A percentile compares a stretch with the other conserved stretches of the same genome.
These are phyloP conservation scores for Mortierella antarctica DNA, from an alignment of 192 early-diverging fungal species.

Conservation along the genomic window DNA sequence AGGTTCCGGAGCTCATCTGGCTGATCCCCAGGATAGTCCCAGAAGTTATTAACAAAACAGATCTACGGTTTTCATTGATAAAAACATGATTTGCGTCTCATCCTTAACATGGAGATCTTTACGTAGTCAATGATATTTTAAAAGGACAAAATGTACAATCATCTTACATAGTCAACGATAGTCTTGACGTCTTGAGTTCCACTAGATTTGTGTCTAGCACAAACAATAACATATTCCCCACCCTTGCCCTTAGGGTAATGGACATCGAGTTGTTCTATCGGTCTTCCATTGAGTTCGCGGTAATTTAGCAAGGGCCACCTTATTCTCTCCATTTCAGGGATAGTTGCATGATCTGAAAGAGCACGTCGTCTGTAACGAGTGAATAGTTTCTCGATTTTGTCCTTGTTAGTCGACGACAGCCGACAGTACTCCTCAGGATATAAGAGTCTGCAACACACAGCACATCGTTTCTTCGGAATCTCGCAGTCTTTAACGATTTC, in stretches of 20 bases:
- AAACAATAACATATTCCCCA: conserved; percentile 12
- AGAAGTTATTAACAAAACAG: conserved; percentile 11
- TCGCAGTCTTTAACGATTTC: conserved; percentile 11
- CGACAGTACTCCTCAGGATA: conserved; percentile 9
- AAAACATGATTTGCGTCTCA: background rate
- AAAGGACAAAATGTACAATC: too few species aligned
- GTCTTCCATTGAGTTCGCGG: conserved; percentile 9
- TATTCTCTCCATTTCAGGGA: background rate
- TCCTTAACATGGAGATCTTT: background rate
- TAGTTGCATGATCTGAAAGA: background rate
- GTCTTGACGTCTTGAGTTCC: conserved; percentile 3
- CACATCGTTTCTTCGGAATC: conserved; percentile 6
- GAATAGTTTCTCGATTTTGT: conserved; percentile 6
- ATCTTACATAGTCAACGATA: conserved; percentile 10
- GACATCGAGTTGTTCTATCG: conserved; percentile 1
- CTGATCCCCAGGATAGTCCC: conserved; percentile 15
- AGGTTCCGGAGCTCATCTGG: conserved; percentile 15
- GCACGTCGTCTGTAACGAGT: background rate
- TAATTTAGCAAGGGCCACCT: conserved; percentile 24
- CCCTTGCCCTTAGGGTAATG: conserved; percentile 4
- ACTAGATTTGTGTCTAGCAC: conserved; percentile 21
- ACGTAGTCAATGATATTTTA: background rate
- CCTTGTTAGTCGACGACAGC: background rate
- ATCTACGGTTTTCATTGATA: conserved; percentile 21
- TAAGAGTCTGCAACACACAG: conserved; percentile 18